These are phyloP conservation scores for Circinella umbellata DNA, from an alignment of 371 early-diverging fungal genomes.

Conservation along the genomic window DNA sequence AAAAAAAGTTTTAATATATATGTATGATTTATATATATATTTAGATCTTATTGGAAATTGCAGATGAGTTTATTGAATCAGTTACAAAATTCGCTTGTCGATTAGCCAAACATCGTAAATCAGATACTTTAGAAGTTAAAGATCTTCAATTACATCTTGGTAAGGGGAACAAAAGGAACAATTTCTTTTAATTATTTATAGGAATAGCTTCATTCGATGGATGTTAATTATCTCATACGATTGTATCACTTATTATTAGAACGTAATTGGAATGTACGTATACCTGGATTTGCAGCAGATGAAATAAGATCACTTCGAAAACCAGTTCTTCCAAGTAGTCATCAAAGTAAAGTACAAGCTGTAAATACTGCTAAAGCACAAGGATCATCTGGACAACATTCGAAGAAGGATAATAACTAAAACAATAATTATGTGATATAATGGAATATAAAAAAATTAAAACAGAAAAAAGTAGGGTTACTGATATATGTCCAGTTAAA, in stretches of 20 bases:
- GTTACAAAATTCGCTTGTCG: constrained; percentile 86
- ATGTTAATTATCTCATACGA: constrained; percentile 1
- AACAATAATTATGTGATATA: no score
- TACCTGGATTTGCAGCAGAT: constrained; percentile 89
- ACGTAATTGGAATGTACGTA: constrained; percentile 93
- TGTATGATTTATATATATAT: neutral
- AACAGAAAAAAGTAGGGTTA: no score
- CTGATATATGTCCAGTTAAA: no score
- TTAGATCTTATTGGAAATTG: constrained; percentile 84
- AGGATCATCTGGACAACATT: neutral
- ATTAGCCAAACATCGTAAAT: constrained; percentile 90
- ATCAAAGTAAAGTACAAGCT: constrained; percentile 74
- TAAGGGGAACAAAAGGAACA: constrained; percentile 26
- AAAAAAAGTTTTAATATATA: neutral
- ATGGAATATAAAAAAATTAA: no score
- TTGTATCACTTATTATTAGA: constrained; percentile 49
- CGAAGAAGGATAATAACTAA: constrained; percentile 10
- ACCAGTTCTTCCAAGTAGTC: constrained; percentile 61
- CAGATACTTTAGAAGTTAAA: constrained; percentile 84
- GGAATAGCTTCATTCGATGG: neutral
- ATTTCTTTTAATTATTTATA: no score
- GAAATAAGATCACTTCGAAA: constrained; percentile 81
- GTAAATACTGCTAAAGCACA: constrained; percentile 62
- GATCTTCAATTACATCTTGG: constrained; percentile 90
- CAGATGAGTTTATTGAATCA: constrained; percentile 93